Evolutionary conservation across 2,329 filamentous ascomycete species (phyloP).

Genomic region (Calonectria honghensis): DNA sequence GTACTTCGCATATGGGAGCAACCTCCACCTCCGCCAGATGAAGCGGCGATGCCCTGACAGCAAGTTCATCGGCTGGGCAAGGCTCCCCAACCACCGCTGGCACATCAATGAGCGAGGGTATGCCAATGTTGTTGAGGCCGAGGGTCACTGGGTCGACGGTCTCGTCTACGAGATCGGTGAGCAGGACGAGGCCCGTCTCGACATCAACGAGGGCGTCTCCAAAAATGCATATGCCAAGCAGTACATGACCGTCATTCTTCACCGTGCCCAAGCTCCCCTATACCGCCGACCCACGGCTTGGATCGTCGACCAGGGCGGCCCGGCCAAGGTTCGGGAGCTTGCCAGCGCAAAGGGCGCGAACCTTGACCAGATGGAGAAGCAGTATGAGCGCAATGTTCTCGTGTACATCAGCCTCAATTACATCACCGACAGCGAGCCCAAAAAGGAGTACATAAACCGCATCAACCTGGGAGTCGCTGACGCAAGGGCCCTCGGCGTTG

Average conservation of each 20-base stretch:
- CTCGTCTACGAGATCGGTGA: conserved; percentile 64
- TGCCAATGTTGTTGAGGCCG: conserved; percentile 63
- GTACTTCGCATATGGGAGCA: conserved; percentile 70
- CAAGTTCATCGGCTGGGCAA: conserved; percentile 62
- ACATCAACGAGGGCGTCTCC: conserved; percentile 64
- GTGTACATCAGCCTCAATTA: conserved; percentile 63
- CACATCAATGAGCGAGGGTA: conserved; percentile 69
- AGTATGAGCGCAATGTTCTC: conserved; percentile 58
- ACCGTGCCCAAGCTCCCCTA: conserved; percentile 57
- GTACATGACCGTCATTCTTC: conserved; percentile 58
- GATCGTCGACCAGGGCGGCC: conserved; percentile 62
- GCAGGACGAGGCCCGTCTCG: conserved; percentile 62
- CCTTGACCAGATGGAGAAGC: conserved; percentile 43
- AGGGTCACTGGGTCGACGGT: conserved; percentile 62
- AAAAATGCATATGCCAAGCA: conserved; percentile 63
- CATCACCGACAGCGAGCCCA: conserved; percentile 59
- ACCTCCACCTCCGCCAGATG: conserved; percentile 67
- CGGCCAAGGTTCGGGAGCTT: conserved; percentile 52
- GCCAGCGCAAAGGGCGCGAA: conserved; percentile 43
- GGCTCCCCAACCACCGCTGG: conserved; percentile 64
- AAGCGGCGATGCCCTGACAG: conserved; percentile 64
- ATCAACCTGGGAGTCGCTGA: conserved; percentile 63
- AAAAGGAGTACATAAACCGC: conserved; percentile 63
- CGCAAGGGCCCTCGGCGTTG: conserved; percentile 60
- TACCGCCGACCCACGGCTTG: conserved; percentile 62